Evolutionary conservation across 2,329 filamentous ascomycete genomes (phyloP), one percentile per base, ranked within the genome.

Genomic region (Sclerotinia subarctica): DNA sequence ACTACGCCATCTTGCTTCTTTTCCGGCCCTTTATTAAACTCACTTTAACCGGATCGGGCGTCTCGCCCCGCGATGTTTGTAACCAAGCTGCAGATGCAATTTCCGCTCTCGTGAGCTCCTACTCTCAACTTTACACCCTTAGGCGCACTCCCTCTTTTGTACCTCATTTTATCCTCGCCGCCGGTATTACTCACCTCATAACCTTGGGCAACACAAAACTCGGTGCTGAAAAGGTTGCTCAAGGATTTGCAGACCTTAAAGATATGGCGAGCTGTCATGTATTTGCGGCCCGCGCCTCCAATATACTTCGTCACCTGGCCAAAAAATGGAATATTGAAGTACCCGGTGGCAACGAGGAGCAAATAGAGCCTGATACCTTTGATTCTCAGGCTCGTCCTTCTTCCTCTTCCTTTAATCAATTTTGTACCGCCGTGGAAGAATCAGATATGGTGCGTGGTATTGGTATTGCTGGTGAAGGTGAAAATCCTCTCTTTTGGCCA

Each of bases 1-100:
- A 91, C 74, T 89, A 88, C 70, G 85, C 87, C 42, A 88, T 89
- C n/a, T 78, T 90, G 0, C 84, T 92, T n/a, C 83, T 93, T 1
- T 93, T 93, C 76, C 84, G 90, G 8, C 90, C 90, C 0, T 82
- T 93, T 49, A 73, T 76, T 56, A 76, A 75, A 59, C 69, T 77
- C 15, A 53, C 72, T 17, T 70, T 77, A 8, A 58, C 70, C 5
- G 72, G 71, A 2, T 76, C 75, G 0, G 57, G 70, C 10, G 69
- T 77, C 6, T 76, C 71, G 5, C 76, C 77, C 0, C 69, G 72
- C 2, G 74, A 76, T 35, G 70, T 78, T 3, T 77, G 75, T 44
- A 59, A 54, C 24, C 76, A 80, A 75, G 71, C 78, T 67, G 74
- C 76, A 42, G 68, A 79, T 66, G 74, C 78, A 32, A 78, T 80